Conservation (phyloP, 306 rosid species). For the Casuarina equisetifolia region DNA sequence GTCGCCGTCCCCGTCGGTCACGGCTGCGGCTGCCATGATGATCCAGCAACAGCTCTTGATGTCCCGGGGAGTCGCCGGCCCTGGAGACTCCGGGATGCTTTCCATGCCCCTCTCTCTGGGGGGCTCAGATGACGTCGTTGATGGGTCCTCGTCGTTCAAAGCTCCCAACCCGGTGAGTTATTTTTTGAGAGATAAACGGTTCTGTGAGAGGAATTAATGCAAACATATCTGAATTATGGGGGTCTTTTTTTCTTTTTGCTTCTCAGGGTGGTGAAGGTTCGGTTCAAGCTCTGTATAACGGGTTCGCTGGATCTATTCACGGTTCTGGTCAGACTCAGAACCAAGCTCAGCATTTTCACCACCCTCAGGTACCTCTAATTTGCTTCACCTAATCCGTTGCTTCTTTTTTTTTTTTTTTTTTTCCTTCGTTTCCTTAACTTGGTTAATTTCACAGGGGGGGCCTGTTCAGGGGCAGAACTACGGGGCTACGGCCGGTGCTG, state of each 20-base stretch:
- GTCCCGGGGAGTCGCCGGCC: conserved; percentile 35
- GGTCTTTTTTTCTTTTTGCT: background rate
- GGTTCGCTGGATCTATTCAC: conserved; percentile 62
- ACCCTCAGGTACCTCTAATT: conserved; percentile 45
- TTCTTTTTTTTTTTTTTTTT: background rate
- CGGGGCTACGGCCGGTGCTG: conserved; percentile 42
- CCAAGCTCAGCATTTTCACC: conserved; percentile 62
- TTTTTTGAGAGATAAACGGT: background rate
- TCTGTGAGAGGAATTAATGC: background rate
- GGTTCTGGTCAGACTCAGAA: conserved; percentile 33
- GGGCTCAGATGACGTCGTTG: conserved; percentile 58
- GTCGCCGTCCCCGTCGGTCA: conserved; percentile 19
- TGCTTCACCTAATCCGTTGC: background rate
- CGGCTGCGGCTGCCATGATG: conserved; percentile 56
- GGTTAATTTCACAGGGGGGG: conserved; percentile 30
- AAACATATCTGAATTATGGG: conserved; percentile 6
- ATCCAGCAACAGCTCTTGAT: conserved; percentile 75
- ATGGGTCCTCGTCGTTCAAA: conserved; percentile 56
- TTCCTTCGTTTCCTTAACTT: background rate
- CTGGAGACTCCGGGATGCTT: conserved; percentile 37
- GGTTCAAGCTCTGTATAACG: conserved; percentile 56
- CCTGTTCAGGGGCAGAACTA: conserved; percentile 44
- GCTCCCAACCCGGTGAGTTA: conserved; percentile 50
- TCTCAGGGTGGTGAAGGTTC: conserved; percentile 45
- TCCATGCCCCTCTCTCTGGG: conserved; percentile 55